Percentiles rank a stretch among this genome's conserved stretches.
Evolutionary conservation across 345 rosid species (phyloP).

Genomic region (Citrus hindsii): DNA sequence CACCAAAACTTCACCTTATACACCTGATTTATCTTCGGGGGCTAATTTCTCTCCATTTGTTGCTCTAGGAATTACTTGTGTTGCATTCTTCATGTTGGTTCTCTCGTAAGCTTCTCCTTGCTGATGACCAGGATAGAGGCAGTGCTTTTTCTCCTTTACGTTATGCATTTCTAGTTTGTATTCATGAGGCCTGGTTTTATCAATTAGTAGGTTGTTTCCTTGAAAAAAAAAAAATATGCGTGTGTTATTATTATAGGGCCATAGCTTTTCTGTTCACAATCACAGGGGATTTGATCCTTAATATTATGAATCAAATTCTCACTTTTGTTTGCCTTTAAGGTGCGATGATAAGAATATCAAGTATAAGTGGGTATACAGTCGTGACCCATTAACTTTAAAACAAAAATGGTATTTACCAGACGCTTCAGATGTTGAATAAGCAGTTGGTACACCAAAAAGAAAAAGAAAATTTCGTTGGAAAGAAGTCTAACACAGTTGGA

Average conservation of each 20-base stretch:
- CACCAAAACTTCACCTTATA: conserved; percentile 13
- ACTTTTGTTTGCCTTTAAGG: neutral
- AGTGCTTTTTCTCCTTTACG: conserved; percentile 27
- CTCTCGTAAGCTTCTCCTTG: neutral
- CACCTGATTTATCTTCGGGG: conserved; percentile 2
- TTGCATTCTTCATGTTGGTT: conserved; percentile 8
- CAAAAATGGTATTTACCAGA: too few species aligned
- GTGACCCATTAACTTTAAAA: too few species aligned
- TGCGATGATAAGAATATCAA: neutral
- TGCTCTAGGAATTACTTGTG: conserved; percentile 4
- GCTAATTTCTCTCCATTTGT: conserved; percentile 7
- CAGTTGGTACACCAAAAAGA: too few species aligned
- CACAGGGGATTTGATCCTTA: neutral
- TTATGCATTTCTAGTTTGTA: neutral
- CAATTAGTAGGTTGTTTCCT: neutral
- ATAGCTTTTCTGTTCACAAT: neutral
- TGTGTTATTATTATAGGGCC: neutral
- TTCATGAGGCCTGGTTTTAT: neutral
- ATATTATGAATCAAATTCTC: neutral
- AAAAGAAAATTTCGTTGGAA: too few species aligned
- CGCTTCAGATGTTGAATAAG: too few species aligned
- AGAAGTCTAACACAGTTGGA: too few species aligned
- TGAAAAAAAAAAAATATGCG: neutral
- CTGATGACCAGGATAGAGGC: conserved; percentile 46
- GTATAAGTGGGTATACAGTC: too few species aligned